Conservation (phyloP, 176 grass and related monocot species). For the Bromus sterilis region DNA sequence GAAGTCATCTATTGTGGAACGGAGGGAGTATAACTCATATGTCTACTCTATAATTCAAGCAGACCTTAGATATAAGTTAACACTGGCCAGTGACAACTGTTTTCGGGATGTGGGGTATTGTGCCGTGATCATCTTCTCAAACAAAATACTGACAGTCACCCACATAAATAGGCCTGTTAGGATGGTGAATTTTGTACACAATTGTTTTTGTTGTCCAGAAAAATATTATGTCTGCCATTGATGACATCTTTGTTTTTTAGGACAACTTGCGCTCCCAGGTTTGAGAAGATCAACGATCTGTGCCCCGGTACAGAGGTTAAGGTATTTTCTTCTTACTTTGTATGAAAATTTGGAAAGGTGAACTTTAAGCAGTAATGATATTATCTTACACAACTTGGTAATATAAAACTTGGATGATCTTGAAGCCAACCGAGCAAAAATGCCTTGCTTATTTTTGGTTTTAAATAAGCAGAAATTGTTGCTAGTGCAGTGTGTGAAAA, state of each 20-base stretch:
- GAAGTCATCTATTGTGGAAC: too few species aligned
- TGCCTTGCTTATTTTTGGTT: not conserved
- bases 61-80: not conserved
- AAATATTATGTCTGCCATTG: not conserved
- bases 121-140: not conserved
- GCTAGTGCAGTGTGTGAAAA: not conserved
- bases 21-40: not conserved
- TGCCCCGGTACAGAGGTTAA: constrained; percentile 56
- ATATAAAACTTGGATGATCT: not conserved
- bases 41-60: not conserved
- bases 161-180: not conserved
- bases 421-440: not conserved
- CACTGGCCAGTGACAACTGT: not conserved
- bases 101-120: not conserved
- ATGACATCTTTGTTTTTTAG: constrained; percentile 33
- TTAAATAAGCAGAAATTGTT: not conserved
- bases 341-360: not conserved
- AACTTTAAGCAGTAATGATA: not conserved
- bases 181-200: not conserved
- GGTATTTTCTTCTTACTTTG: constrained; percentile 35
- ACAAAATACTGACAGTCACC: not conserved
- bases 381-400: not conserved
- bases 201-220: not conserved
- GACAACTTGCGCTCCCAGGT: constrained; percentile 21
- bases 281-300: constrained; percentile 60